These are phyloP conservation scores for Penicillium sp. DNA, from an alignment of 2,329 filamentous ascomycete species.

Conservation along the genomic window DNA sequence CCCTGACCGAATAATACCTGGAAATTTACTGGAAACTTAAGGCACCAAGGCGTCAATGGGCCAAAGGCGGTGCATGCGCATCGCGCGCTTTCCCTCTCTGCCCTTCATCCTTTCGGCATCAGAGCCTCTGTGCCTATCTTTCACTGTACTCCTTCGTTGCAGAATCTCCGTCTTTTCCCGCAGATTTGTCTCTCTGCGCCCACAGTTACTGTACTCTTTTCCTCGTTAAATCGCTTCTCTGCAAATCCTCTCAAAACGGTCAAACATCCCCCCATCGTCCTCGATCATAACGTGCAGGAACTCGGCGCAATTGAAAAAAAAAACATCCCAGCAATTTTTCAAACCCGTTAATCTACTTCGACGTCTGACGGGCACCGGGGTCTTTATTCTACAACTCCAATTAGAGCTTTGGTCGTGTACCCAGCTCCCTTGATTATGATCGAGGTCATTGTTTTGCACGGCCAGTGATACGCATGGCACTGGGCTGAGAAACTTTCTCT, in stretches of 20 bases:
- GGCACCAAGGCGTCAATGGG: neutral
- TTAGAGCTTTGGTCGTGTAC: slow-evolving; percentile 5
- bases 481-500: slow-evolving; percentile 20
- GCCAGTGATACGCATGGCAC: slow-evolving; percentile 31
- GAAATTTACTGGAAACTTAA: neutral
- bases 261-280: neutral
- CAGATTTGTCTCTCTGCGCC: neutral
- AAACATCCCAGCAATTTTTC: neutral
- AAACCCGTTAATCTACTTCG: neutral
- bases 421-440: slow-evolving; percentile 24
- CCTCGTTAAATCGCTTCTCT: neutral
- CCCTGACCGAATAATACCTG: neutral
- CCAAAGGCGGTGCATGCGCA: slow-evolving; percentile 8
- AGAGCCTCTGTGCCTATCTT: neutral
- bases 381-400: neutral
- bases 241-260: neutral
- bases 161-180: neutral
- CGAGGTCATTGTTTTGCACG: slow-evolving; percentile 16
- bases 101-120: neutral
- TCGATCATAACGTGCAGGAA: neutral
- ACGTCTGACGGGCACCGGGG: neutral
- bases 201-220: neutral
- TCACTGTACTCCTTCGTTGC: neutral
- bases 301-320: neutral
- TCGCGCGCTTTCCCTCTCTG: slow-evolving; percentile 8